A percentile compares a stretch with the other conserved stretches of the same genome.
Conservation (phyloP, 495 filamentous ascomycete species). For the Ramalina peruviana region DNA sequence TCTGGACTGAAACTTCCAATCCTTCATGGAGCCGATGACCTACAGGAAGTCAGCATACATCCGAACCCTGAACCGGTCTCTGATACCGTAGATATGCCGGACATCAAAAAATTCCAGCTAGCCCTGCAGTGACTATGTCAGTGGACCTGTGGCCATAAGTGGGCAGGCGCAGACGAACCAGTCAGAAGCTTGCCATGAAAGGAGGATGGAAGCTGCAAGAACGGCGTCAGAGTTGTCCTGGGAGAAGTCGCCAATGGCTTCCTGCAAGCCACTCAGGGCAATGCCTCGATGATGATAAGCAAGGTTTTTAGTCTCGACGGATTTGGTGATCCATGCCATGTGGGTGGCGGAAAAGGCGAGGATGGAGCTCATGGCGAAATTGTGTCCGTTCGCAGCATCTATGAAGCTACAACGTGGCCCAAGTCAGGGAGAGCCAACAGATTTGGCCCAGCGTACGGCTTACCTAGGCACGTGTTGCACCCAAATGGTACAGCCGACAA, state of each 20-base stretch:
- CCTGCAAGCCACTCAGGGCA: conserved; percentile 76
- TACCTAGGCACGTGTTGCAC: conserved; percentile 85
- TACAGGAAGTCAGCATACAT: conserved; percentile 28
- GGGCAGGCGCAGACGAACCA: conserved; percentile 49
- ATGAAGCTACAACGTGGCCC: conserved; percentile 51
- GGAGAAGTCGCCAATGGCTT: conserved; percentile 74
- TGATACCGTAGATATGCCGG: conserved; percentile 74
- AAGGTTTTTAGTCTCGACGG: conserved; percentile 67
- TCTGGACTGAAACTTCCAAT: conserved; percentile 81
- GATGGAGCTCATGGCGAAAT: conserved; percentile 87
- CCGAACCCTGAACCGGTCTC: background rate
- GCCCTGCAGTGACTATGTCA: conserved; percentile 39
- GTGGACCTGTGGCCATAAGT: conserved; percentile 8
- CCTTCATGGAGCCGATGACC: conserved; percentile 83
- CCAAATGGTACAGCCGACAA: conserved; percentile 78
- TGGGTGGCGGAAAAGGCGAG: conserved; percentile 85
- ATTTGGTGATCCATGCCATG: conserved; percentile 72
- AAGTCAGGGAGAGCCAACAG: conserved; percentile 3
- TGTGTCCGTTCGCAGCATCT: conserved; percentile 60
- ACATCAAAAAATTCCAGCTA: conserved; percentile 82
- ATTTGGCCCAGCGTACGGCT: conserved; percentile 20
- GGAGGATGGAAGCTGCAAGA: conserved; percentile 76
- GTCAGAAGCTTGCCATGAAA: conserved; percentile 94
- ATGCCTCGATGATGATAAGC: conserved; percentile 74
- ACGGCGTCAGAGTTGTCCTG: conserved; percentile 80